Conservation (phyloP, 73 alveolate genomes). For the Effrenium voratum region DNA sequence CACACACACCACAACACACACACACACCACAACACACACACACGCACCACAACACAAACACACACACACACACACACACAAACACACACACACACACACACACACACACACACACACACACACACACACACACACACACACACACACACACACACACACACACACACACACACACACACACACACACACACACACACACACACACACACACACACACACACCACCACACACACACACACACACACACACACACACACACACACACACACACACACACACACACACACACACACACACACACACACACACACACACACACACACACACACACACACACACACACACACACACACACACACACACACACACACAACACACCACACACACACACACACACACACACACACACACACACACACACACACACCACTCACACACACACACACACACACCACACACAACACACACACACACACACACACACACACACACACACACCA, state of each 20-base stretch:
- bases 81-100: conserved; percentile 21
- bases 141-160: conserved; percentile 38
- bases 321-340: conserved; percentile 33
- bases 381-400: conserved; percentile 26
- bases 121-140: conserved; percentile 29
- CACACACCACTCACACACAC: conserved; percentile 17
- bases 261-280: conserved; percentile 38
- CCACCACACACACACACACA: conserved; percentile 4
- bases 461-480: conserved; percentile 25
- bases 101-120: conserved; percentile 30
- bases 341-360: conserved; percentile 27
- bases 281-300: conserved; percentile 36
- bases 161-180: conserved; percentile 30
- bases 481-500: conserved; percentile 12
- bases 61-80: conserved; percentile 22
- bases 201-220: conserved; percentile 25
- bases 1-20: conserved; percentile 4
- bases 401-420: conserved; percentile 30
- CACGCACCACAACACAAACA: neutral
- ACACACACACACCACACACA: neutral
- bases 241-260: conserved; percentile 32
- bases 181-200: conserved; percentile 23
- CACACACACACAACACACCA: neutral
- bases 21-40: conserved; percentile 12
- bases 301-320: conserved; percentile 28